These are phyloP conservation scores for Bisporella sp. DNA, from an alignment of 2,329 filamentous ascomycete genomes.

Conservation along the genomic window DNA sequence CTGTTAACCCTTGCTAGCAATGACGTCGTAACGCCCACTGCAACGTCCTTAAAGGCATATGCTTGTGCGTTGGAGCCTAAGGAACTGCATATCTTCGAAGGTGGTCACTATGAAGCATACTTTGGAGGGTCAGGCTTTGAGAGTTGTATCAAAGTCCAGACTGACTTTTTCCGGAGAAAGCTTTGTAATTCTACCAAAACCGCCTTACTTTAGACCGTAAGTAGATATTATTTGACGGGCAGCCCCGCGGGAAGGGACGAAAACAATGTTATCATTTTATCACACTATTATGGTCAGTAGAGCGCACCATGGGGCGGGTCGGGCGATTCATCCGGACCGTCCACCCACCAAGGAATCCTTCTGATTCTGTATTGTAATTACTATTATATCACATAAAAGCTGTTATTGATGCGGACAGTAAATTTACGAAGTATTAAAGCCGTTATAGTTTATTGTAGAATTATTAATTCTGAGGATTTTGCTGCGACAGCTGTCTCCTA, in stretches of 20 bases:
- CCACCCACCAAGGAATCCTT: too few relatives aligned
- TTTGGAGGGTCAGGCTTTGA: conserved; percentile 19
- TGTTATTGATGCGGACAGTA: background rate
- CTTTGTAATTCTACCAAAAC: background rate
- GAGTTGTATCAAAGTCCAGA: conserved; percentile 6
- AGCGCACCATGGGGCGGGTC: background rate
- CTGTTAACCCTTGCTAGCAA: conserved; percentile 29
- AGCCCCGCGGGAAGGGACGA: background rate
- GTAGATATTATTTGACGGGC: background rate
- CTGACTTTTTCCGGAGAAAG: background rate
- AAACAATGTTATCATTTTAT: background rate
- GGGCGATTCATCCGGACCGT: background rate
- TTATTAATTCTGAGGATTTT: background rate
- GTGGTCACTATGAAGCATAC: conserved; percentile 35
- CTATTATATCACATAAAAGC: background rate
- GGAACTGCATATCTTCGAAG: conserved; percentile 28
- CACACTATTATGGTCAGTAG: background rate
- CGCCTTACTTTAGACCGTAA: background rate
- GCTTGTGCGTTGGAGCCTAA: conserved; percentile 33
- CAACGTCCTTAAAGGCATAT: conserved; percentile 30
- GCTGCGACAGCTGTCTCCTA: background rate
- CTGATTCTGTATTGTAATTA: background rate
- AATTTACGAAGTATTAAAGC: background rate
- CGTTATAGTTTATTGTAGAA: background rate
- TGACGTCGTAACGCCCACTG: conserved; percentile 29